Base-by-base conservation (phyloP, 345 rosid species). In the Rhodamnia rubescens region DNA sequence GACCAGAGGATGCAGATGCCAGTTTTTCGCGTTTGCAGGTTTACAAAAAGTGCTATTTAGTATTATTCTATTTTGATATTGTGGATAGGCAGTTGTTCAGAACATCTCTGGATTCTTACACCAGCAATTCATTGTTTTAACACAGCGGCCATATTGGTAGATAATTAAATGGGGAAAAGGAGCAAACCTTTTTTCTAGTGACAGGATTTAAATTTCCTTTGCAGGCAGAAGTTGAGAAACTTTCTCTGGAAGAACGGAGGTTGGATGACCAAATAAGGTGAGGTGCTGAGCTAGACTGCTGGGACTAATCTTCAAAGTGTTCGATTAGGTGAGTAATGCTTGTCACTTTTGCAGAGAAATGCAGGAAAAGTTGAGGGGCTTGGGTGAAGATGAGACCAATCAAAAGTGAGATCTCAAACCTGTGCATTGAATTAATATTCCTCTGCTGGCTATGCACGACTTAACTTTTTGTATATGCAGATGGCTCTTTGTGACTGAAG, bases 401-500 rank as follows among this genome's bases (percentile, higher is more conserved):
- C 97, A 90, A 85, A 96, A 92, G 99, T 96, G 93, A 89, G 84
- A 84, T 16, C 24, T 21, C 58, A 42, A 80, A 18, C 24, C 44
- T 27, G 51, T 52, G 74, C 44, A 12, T 53, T 40, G 36, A 36
- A 32, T 80, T 54, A 51, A 81, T 15, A 42, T 47, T 80, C 12
- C 8, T 75, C 47, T 83, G 44, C 64, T 78, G 44, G 26, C 81
- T 53, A 56, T 80, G 14, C 53, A 49, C 54, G 83, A 85, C 83
- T 69, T 36, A 36, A 69, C 84, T 29, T 88, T 85, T 86, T 83
- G 89, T 89, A 81, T 91, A 21, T 83, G 56, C 83, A 97, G 99
- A 93, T 94, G 92, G 96, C 99, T 97, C 89, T 97, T 93, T 88
- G 96, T 93, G 84, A 93, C 94, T 26, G 98, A 96, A 89, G 99